Evolutionary conservation across 306 rosid genomes (phyloP), one percentile per base, ranked within the genome.

Genomic region (Gleditsia sinensis): DNA sequence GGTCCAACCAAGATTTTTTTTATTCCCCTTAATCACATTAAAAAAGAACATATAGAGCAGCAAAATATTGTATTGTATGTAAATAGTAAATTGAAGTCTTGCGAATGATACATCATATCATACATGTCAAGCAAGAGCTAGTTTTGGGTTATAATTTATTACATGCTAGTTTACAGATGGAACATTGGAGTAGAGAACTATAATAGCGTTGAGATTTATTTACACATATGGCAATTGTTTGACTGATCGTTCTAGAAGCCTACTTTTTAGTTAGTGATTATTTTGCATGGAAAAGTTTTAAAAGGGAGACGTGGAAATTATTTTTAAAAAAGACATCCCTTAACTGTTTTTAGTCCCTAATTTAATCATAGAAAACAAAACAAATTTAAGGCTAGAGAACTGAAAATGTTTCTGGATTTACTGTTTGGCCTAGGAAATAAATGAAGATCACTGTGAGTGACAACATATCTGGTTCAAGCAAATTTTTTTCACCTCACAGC

Each of bases 31-130:
- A 53, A 36, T 70, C 63, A 7, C 23, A 45, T 55, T 62, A 19
- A 19, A 25, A 45, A 20, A 43, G 36, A 6, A 12, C 60, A 71
- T 23, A 40, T 45, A 14, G 27, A 51, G 69, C 28, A n/a, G 73
- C 23, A 28, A 45, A 69, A 33, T 28, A 13, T 19, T 70, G 39
- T 49, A 7, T 14, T 67, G 8, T 39, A 20, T 61, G 74, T 40
- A 68, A 78, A 62, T 75, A 54, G 74, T 40, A 68, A 78, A 62
- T 75, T 57, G 39, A 46, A 13, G 45, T 19, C 33, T 40, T 54
- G 21, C 34, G 75, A 61, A 61, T 51, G 76, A 43, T 66, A 9
- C 9, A 20, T 59, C 25, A 57, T 0, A 20, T 59, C 25, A 57
- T 0, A 5, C 33, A 32, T 8, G 21, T 75, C 65, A 59, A 54